Base-by-base conservation (phyloP, 768 basidiomycete species). In the Auricularia heimuer region DNA sequence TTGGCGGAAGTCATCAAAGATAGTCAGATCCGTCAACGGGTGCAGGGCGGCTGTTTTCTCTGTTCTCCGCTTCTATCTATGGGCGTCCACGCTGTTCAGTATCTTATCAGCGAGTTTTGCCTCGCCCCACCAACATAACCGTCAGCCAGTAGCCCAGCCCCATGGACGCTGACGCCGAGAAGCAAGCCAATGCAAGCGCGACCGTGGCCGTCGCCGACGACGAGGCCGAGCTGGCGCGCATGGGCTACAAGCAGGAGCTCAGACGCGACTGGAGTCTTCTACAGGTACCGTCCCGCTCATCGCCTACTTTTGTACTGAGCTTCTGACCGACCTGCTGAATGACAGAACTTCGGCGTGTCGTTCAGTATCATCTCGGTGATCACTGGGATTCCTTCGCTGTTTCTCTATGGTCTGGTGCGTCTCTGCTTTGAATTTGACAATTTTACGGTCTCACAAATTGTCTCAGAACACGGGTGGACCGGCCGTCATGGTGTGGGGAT, bases 401-500 rank as follows among this genome's bases (percentile, higher is more conserved):
- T 90, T 68, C 70, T 82, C 54, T 89, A 83, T 74, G 88, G 88
- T 18, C 68, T 89, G 72, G 87, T 88, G 69, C 66, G 84, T 75
- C 29, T 56, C 3, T 16, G 18, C 21, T 36, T 54, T 21, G 21
- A 21, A 18, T 54, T 51, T 35, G 3, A 37, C 21, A 21, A 33
- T 4, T 24, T 8, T 3, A 6, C 11, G 4, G 6, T 60, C 29
- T 34, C 24, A 39, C 61, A 62, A 63, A n/a, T 62, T 12, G 67
- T 65, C 14, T 35, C 54, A 89, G 85, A 86, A 83, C 60, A 90
- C 87, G 0, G 88, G 89, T 51, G 89, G 89, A 7, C 87, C 88
- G 0, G 88, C 79, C 0, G 87, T 88, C 3, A 90, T 89, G 88
- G 85, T 86, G 0, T 88, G 86, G 86, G 86, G 86, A 18, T 89